Evolutionary conservation across 805 yeast species (phyloP).

Genomic region (Kuraishia piskuri): DNA sequence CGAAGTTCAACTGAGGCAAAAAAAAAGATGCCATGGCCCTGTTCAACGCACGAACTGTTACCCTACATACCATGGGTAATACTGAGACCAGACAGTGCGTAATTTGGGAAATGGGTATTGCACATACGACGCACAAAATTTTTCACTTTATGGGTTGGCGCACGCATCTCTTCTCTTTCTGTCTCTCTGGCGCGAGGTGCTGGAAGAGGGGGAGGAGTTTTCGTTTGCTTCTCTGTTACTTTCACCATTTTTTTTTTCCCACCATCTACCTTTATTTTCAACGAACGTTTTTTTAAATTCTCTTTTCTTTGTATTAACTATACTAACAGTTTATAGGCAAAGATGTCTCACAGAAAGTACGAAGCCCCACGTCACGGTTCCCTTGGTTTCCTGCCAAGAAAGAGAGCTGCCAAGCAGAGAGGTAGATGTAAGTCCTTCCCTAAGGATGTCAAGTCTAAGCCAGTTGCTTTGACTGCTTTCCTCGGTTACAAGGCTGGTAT

Average conservation of each 20-base stretch:
- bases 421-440: constrained; percentile 99
- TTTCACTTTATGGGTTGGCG: not conserved
- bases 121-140: constrained; percentile 1
- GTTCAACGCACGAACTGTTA: not conserved
- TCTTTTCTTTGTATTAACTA: constrained; percentile 2
- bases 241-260: too few species aligned
- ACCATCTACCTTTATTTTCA: not conserved
- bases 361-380: constrained; percentile 99
- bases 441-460: constrained; percentile 94
- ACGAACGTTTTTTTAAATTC: not conserved
- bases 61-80: not conserved
- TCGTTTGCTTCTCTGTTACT: too few species aligned
- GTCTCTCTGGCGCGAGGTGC: too few species aligned
- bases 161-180: not conserved
- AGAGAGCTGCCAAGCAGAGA: constrained; percentile 98
- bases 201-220: too few species aligned
- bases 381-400: constrained; percentile 99
- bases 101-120: not conserved
- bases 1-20: not conserved
- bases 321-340: constrained; percentile 9
- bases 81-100: not conserved
- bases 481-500: constrained; percentile 99
- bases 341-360: constrained; percentile 99
- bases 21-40: too few species aligned
- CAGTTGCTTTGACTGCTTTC: constrained; percentile 98